Base-by-base conservation (phyloP, 169 alveolate species). In the Eimeria falciformis region DNA sequence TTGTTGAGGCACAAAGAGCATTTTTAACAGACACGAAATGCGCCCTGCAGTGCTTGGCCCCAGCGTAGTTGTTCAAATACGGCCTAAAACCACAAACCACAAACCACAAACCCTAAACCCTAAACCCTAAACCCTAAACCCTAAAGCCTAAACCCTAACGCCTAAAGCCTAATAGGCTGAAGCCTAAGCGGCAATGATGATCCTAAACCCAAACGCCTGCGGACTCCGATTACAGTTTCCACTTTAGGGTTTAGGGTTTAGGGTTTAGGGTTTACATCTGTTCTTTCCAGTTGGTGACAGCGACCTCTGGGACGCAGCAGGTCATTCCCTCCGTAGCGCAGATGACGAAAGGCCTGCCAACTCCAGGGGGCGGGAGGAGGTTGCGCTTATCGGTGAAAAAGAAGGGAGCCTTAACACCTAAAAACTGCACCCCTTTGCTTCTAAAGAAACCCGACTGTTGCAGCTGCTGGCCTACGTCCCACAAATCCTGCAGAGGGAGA, bases 231-330 rank as follows among this genome's bases (percentile, higher is more conserved):
- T 33, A 33, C 40, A 33, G 40, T 33, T 33, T 33, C 0, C 40
- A 33, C 40, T 33, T 33, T 33, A 33, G 40, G 40, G 40, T 33
- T 33, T 33, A 33, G 40, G 40, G 40, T 33, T 33, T 33, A n/a
- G n/a, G n/a, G n/a, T n/a, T n/a, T n/a, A n/a, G n/a, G n/a, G n/a
- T n/a, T 47, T 29, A 79, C 89, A 94, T 91, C 25, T 68, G 82
- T 43, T 94, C 91, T 53, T 92, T 68, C 96, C 96, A 94, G 6
- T 94, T 91, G 40, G 85, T 77, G 3, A 93, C 95, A 25, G 96
- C 93, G 47, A 68, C 88, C 40, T 92, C 94, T n/a, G 96, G 96
- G 43, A 94, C 95, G 90, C 96, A 94, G 90, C 96, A 94, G 6
- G 93, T 93, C 96, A 94, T 94, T 5, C 96, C 96, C 47, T 92